These are phyloP conservation scores for Zymoseptoria ardabiliae DNA, from an alignment of 2,329 filamentous ascomycete species.

Conservation along the genomic window DNA sequence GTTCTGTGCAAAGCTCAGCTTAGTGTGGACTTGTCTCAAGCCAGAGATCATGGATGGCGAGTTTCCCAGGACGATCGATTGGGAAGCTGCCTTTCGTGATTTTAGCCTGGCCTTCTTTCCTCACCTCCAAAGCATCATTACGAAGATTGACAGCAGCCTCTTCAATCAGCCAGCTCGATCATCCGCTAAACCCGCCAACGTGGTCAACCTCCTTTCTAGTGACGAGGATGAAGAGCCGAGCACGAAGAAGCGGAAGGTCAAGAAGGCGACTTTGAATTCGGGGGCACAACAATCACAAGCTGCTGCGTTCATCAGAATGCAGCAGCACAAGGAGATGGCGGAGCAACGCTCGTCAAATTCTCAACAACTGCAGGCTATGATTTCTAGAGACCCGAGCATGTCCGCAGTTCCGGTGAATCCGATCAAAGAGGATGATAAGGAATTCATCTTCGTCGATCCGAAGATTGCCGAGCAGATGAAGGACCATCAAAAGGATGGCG, in stretches of 20 bases:
- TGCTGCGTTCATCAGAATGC: constrained; percentile 12
- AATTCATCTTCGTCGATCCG: constrained; percentile 57
- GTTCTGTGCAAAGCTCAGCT: constrained; percentile 9
- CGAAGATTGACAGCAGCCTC: constrained; percentile 9
- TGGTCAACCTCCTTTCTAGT: constrained; percentile 9
- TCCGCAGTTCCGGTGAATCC: constrained; percentile 57
- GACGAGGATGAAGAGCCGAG: constrained; percentile 13
- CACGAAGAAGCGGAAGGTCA: constrained; percentile 15
- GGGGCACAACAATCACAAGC: constrained; percentile 13
- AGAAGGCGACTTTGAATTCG: constrained; percentile 8
- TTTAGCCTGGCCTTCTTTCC: constrained; percentile 4
- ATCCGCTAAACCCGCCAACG: background rate
- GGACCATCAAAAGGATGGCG: constrained; percentile 70
- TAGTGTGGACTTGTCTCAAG: constrained; percentile 7
- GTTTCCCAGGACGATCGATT: background rate
- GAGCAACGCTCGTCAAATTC: constrained; percentile 16
- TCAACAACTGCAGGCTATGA: constrained; percentile 16
- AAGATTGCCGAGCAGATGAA: constrained; percentile 62
- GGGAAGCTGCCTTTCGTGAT: background rate
- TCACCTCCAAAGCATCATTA: constrained; percentile 6
- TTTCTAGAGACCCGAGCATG: constrained; percentile 13
- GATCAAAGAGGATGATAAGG: constrained; percentile 53
- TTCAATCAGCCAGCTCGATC: constrained; percentile 7
- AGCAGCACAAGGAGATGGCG: constrained; percentile 12
- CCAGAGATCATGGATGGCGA: constrained; percentile 3